Evolutionary conservation across 2,329 filamentous ascomycete genomes (phyloP).

Genomic region (Nemania abortiva): DNA sequence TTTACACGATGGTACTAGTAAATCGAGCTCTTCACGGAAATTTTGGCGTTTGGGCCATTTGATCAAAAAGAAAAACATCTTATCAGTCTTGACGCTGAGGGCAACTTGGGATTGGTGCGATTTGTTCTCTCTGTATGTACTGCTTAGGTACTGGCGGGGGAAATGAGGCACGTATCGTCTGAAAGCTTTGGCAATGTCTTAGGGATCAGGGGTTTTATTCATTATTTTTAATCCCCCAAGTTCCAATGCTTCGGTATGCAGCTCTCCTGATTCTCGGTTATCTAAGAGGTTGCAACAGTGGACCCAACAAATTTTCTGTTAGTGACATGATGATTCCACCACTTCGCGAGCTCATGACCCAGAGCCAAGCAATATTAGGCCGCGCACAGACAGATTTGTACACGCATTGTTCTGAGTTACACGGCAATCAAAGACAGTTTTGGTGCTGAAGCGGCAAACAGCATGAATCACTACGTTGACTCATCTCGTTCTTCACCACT

Average conservation of each 20-base stretch:
- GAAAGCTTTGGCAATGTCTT: background rate
- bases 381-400: background rate
- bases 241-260: background rate
- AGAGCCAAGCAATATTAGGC: background rate
- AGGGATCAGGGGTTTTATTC: background rate
- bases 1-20: constrained; percentile 1
- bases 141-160: constrained; percentile 8
- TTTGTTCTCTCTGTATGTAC: constrained; percentile 21
- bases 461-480: background rate
- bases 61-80: constrained; percentile 9
- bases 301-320: background rate
- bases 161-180: background rate
- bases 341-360: background rate
- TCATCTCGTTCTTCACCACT: background rate
- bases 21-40: background rate
- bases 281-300: background rate
- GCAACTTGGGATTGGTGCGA: constrained; percentile 11
- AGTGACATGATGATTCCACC: background rate
- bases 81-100: constrained; percentile 6
- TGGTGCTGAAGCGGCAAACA: background rate
- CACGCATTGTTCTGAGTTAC: background rate
- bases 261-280: no score
- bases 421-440: background rate
- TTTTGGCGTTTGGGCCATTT: constrained; percentile 14
- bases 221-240: background rate